A percentile compares a stretch with the other conserved stretches of the same genome.
phyloP scores from a whole-genome alignment of 176 grass and related monocot species.

The Saccharum officinarum region DNA sequence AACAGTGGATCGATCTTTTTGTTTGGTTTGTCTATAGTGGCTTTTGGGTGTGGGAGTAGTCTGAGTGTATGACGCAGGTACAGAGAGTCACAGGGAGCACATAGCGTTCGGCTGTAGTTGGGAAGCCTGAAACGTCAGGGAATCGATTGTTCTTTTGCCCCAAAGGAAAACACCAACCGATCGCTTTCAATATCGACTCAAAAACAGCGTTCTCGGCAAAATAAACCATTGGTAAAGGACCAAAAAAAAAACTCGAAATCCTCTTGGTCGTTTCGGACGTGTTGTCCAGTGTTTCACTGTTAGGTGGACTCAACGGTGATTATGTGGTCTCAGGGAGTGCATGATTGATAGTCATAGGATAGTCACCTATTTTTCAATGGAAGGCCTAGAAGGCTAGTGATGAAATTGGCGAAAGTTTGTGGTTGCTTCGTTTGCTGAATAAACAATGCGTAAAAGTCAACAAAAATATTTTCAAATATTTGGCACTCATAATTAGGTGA shows the following conservation, averaged over 20 bases:
- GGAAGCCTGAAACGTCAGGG: slow-evolving; percentile 21
- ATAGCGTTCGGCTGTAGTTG: slow-evolving; percentile 28
- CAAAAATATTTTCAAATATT: not conserved
- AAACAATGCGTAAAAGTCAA: slow-evolving; percentile 20
- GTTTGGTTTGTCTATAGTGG: not conserved
- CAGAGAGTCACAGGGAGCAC: not conserved
- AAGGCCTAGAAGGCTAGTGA: not conserved
- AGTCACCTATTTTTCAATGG: slow-evolving; percentile 1
- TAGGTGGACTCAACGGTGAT: slow-evolving; percentile 2
- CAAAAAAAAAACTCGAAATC: not conserved
- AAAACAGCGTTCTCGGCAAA: not conserved
- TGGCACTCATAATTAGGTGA: not conserved
- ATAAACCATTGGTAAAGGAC: not conserved
- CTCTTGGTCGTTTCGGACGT: not conserved
- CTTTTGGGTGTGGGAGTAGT: not conserved
- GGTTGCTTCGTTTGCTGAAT: slow-evolving; percentile 19
- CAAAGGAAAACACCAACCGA: slow-evolving; percentile 15
- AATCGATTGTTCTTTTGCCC: slow-evolving; percentile 44
- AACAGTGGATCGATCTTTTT: slow-evolving; percentile 5
- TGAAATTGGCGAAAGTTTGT: slow-evolving; percentile 3
- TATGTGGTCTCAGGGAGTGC: not conserved
- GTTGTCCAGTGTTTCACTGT: not conserved
- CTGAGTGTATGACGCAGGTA: not conserved
- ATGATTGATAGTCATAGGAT: slow-evolving; percentile 8
- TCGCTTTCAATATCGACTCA: slow-evolving; percentile 18